Evolutionary conservation across 495 filamentous ascomycete genomes (phyloP), one percentile per base, ranked within the genome.

Genomic region (Podospora appendiculata): DNA sequence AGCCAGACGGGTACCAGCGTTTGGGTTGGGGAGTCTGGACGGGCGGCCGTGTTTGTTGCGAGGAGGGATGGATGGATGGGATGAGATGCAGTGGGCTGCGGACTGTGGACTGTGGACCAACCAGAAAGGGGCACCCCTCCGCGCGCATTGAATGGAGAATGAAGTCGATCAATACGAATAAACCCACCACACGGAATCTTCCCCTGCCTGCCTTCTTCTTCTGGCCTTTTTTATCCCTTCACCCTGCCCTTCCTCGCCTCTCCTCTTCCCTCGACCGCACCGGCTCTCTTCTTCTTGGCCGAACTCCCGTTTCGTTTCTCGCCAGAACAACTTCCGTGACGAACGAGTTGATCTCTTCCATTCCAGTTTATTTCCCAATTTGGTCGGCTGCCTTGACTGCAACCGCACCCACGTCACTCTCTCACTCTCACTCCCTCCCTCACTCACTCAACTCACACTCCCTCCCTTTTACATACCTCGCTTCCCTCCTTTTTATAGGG

Each of bases 121-220:
- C 25, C 25, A 25, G 25, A 25, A 25, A 25, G 25, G 25, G 25
- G 25, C 25, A 25, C 25, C 25, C 25, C 25, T 25, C 25, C 25
- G 25, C 25, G 25, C 25, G 25, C 25, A 25, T 25, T 25, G 25
- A 25, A 25, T 25, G 25, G 25, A 25, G 25, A 25, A 25, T 25
- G 25, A 25, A 25, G 25, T 2, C 25, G 25, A 25, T 25, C 25
- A 25, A 25, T 5, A 25, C 25, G 25, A 25, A 25, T 38, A 38
- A 50, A 50, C 48, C 48, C 48, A 50, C 39, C 48, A 43, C 48
- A 50, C 36, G 32, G 19, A 50, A 43, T 41, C 18, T 34, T 40
- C 47, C 38, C 39, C 32, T 11, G 16, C 33, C 25, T 17, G 13
- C 25, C 44, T 7, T 46, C 14, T 14, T 16, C 48, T 18, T 18